These are phyloP conservation scores for Scedosporium dehoogii DNA, from an alignment of 2,329 filamentous ascomycete species.

Conservation along the genomic window DNA sequence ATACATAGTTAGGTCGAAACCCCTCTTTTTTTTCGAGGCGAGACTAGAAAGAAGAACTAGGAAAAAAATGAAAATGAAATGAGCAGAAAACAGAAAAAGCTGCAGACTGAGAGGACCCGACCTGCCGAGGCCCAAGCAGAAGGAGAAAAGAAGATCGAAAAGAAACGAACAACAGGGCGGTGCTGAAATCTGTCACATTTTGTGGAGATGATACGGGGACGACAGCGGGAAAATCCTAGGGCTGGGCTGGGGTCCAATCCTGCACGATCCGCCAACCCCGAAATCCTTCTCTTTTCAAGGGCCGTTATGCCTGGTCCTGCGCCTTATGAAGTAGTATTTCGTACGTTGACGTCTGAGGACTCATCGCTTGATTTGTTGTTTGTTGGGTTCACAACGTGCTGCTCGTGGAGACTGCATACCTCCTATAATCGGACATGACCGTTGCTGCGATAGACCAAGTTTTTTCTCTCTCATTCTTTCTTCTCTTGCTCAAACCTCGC, in stretches of 20 bases:
- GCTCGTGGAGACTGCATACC: no score
- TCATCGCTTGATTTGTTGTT: no score
- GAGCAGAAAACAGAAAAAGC: background rate
- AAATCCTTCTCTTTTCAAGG: background rate
- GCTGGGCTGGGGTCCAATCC: background rate
- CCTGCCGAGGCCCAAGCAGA: background rate
- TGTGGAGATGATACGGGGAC: background rate
- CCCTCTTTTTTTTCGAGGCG: background rate
- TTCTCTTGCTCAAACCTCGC: background rate
- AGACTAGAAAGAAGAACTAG: background rate
- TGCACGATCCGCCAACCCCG: background rate
- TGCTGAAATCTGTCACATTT: background rate
- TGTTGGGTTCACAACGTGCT: no score
- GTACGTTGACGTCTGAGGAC: no score
- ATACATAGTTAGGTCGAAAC: background rate
- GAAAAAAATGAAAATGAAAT: background rate
- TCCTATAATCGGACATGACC: no score
- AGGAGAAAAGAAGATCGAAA: background rate
- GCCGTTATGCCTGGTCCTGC: background rate
- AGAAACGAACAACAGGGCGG: background rate
- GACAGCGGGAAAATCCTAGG: background rate
- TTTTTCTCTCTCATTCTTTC: background rate
- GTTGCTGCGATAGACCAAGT: background rate
- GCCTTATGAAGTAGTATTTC: background rate
- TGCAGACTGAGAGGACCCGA: background rate